Conservation (phyloP, 805 yeast species). For the Metschnikowia borealis region DNA sequence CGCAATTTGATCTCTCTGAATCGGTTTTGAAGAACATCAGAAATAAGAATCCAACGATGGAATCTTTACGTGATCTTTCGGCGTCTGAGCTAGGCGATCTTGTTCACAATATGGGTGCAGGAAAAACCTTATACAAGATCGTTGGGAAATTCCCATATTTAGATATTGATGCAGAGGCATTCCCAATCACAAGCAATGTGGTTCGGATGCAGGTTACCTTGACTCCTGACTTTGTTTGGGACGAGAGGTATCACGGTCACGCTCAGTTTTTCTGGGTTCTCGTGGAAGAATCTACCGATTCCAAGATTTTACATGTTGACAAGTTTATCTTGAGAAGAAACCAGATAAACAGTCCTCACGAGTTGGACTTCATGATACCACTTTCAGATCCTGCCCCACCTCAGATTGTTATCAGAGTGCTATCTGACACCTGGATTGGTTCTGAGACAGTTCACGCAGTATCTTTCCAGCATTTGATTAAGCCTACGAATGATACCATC, state of each 20-base stretch:
- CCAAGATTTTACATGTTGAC: conserved; percentile 76
- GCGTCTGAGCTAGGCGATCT: conserved; percentile 81
- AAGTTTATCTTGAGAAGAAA: conserved; percentile 64
- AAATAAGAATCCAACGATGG: conserved; percentile 64
- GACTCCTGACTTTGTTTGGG: conserved; percentile 84
- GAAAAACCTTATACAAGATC: conserved; percentile 53
- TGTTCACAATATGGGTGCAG: conserved; percentile 79
- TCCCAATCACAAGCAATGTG: conserved; percentile 84
- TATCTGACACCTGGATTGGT: conserved; percentile 89
- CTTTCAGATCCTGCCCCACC: conserved; percentile 85
- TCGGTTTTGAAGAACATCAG: conserved; percentile 60
- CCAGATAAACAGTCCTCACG: conserved; percentile 53
- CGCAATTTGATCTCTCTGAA: conserved; percentile 79
- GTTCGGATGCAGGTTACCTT: conserved; percentile 72
- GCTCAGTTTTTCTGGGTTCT: conserved; percentile 89
- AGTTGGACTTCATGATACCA: conserved; percentile 90
- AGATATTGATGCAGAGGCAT: conserved; percentile 71
- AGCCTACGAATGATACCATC: conserved; percentile 83
- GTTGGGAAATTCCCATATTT: conserved; percentile 74
- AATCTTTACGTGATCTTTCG: conserved; percentile 66
- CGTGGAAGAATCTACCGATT: conserved; percentile 79
- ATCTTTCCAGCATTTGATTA: conserved; percentile 83
- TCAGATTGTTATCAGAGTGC: conserved; percentile 72
- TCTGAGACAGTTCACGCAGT: conserved; percentile 71
- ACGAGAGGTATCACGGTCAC: conserved; percentile 70